A percentile compares a stretch with the other conserved stretches of the same genome.
Evolutionary conservation across 768 basidiomycete genomes (phyloP).

Genomic region (Amanita polypyramis): DNA sequence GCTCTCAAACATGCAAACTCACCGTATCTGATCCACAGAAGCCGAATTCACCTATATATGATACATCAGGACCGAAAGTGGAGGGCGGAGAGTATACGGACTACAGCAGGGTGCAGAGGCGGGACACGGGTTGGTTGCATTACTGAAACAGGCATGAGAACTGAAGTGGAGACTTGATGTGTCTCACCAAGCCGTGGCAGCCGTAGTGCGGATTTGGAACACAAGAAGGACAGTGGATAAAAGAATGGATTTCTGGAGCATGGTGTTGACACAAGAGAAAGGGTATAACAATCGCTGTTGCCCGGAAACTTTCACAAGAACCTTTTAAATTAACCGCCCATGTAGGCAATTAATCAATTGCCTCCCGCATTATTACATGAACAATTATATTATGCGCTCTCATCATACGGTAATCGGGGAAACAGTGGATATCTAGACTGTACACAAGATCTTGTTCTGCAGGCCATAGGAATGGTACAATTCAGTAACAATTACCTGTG

Average conservation of each 20-base stretch:
- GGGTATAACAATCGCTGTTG: too few species aligned
- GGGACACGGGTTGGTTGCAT: slow-evolving; percentile 33
- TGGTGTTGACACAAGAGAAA: background rate
- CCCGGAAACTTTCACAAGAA: too few species aligned
- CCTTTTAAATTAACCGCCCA: too few species aligned
- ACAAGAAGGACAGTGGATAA: slow-evolving; percentile 1
- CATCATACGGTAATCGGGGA: background rate
- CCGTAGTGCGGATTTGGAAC: background rate
- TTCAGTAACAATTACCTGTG: slow-evolving; percentile 3
- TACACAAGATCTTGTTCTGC: background rate
- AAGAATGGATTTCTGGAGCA: background rate
- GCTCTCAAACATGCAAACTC: slow-evolving; percentile 11
- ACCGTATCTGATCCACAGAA: slow-evolving; percentile 40
- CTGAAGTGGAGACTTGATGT: background rate
- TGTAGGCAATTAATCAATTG: too few species aligned
- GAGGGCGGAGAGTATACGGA: slow-evolving; percentile 17
- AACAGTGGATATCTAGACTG: background rate
- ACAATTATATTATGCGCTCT: background rate
- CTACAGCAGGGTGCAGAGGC: slow-evolving; percentile 41
- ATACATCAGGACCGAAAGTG: background rate
- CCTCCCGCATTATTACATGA: background rate
- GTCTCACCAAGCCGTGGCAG: slow-evolving; percentile 1
- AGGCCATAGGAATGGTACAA: background rate
- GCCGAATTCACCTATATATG: slow-evolving; percentile 36
- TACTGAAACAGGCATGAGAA: slow-evolving; percentile 19